These are phyloP conservation scores for Kuraishia piskuri DNA, from an alignment of 805 yeast genomes.

Conservation along the genomic window DNA sequence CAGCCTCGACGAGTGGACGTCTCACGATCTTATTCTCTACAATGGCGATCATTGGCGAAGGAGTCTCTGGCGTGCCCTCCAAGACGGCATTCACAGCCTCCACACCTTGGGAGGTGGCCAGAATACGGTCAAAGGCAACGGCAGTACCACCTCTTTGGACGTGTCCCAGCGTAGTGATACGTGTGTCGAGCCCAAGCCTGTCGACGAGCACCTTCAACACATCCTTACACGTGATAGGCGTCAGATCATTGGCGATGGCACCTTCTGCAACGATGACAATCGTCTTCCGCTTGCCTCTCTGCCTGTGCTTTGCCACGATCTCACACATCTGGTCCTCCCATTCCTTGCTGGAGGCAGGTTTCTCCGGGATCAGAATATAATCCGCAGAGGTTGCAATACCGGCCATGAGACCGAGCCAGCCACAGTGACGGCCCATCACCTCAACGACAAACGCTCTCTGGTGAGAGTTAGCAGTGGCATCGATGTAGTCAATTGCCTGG, in stretches of 20 bases:
- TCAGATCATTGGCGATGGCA: conserved; percentile 61
- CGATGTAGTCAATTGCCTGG: conserved; percentile 70
- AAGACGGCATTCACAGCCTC: conserved; percentile 73
- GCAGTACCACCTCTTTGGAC: conserved; percentile 84
- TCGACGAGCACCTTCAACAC: conserved; percentile 59
- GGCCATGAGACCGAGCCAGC: conserved; percentile 82
- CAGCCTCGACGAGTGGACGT: conserved; percentile 66
- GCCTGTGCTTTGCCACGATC: conserved; percentile 88
- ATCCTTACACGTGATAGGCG: conserved; percentile 56
- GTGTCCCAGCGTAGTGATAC: conserved; percentile 72
- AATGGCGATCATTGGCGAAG: conserved; percentile 73
- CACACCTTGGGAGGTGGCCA: conserved; percentile 76
- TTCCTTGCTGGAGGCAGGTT: conserved; percentile 58
- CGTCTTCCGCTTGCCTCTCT: conserved; percentile 67
- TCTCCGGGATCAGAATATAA: conserved; percentile 75
- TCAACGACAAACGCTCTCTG: conserved; percentile 79
- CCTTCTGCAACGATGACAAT: conserved; percentile 82
- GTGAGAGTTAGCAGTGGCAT: conserved; percentile 78
- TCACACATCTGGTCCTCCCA: conserved; percentile 63
- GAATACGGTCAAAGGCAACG: conserved; percentile 61
- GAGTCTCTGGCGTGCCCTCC: conserved; percentile 59
- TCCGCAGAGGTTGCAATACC: conserved; percentile 79
- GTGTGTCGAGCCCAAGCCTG: conserved; percentile 75
- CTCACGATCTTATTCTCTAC: conserved; percentile 64
- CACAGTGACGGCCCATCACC: conserved; percentile 88